Conservation (phyloP, 176 grass and related monocot species). For the Oryza glumipatula region DNA sequence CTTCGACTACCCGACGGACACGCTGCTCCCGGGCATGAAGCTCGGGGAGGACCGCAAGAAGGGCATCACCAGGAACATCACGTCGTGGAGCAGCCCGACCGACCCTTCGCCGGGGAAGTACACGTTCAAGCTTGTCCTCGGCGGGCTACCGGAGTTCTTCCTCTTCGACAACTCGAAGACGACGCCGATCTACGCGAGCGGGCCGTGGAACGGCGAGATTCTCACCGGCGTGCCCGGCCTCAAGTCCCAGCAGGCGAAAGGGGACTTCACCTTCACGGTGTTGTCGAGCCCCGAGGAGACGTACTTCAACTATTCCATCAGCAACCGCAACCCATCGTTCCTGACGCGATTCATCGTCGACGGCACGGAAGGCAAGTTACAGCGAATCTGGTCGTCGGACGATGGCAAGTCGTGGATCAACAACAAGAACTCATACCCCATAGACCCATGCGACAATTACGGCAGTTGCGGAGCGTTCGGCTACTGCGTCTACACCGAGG, state of each 20-base stretch:
- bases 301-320: conserved; percentile 46
- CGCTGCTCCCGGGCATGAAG: conserved; percentile 60
- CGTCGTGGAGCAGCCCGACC: conserved; percentile 43
- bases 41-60: conserved; percentile 33
- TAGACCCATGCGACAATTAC: conserved; percentile 48
- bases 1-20: conserved; percentile 64
- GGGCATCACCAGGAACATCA: conserved; percentile 48
- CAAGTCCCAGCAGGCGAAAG: background rate
- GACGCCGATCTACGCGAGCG: conserved; percentile 38
- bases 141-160: conserved; percentile 50
- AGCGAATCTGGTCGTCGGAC: conserved; percentile 26
- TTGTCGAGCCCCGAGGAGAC: conserved; percentile 23
- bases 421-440: conserved; percentile 48
- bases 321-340: background rate
- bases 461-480: conserved; percentile 50
- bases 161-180: background rate
- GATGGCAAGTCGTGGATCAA: background rate
- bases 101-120: conserved; percentile 47
- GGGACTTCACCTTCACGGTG: conserved; percentile 36
- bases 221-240: conserved; percentile 46
- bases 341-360: conserved; percentile 28
- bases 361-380: background rate
- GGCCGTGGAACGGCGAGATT: conserved; percentile 54
- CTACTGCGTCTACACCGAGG: conserved; percentile 36
- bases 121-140: conserved; percentile 40